Evolutionary conservation across 192 early-diverging fungal species (phyloP).

Genomic region (Linnemannia schmuckeri): DNA sequence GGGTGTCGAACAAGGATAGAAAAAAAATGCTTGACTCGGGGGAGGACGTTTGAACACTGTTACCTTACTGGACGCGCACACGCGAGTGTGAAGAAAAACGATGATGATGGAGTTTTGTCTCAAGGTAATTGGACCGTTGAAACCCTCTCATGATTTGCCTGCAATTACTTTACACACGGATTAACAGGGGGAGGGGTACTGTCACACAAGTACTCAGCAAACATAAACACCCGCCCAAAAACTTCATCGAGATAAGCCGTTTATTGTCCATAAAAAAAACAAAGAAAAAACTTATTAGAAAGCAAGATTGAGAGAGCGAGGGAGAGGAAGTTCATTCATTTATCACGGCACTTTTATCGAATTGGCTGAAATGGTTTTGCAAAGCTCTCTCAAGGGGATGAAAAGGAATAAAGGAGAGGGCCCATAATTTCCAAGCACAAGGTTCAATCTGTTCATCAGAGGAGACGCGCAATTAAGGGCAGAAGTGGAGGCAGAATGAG

Average conservation of each 20-base stretch:
- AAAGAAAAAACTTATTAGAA: neutral
- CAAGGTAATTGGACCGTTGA: neutral
- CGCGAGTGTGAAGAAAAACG: neutral
- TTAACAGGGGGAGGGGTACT: neutral
- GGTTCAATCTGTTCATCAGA: neutral
- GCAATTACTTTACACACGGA: neutral
- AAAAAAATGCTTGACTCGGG: constrained; percentile 12
- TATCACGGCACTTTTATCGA: neutral
- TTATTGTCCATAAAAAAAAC: neutral
- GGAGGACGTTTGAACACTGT: neutral
- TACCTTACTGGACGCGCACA: neutral
- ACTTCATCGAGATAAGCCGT: neutral
- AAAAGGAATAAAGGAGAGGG: too few relatives aligned
- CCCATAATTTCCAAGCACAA: neutral
- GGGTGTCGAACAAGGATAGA: neutral
- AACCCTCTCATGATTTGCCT: neutral
- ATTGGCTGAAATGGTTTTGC: neutral
- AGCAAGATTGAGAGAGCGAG: too few relatives aligned
- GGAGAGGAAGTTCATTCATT: neutral
- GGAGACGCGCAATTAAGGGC: too few relatives aligned
- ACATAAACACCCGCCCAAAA: neutral
- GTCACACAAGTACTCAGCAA: neutral
- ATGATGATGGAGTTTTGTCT: neutral
- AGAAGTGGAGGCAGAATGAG: neutral
- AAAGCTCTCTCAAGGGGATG: neutral